Conservation (phyloP, 768 basidiomycete genomes). For the Atractiella rhizophila region DNA sequence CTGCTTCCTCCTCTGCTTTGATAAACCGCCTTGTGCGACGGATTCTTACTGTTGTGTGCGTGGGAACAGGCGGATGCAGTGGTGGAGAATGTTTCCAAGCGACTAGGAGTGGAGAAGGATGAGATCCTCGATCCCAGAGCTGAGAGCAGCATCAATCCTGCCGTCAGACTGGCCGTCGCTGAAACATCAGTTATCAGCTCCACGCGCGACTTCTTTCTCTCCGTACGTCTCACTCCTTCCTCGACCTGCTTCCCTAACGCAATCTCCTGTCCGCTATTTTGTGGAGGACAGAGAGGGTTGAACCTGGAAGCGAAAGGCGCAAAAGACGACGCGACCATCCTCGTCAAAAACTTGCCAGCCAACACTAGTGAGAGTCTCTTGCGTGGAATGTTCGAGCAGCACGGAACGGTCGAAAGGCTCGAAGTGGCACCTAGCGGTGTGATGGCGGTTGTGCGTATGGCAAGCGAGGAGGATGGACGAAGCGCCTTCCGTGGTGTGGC, state of each 20-base stretch:
- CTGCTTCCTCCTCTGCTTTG: neutral
- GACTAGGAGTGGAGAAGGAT: conserved; percentile 63
- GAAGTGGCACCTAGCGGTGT: conserved; percentile 78
- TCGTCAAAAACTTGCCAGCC: conserved; percentile 92
- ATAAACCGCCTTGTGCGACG: conserved; percentile 12
- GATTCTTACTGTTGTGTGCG: neutral
- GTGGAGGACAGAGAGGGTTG: conserved; percentile 18
- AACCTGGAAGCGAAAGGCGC: conserved; percentile 19
- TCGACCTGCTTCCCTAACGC: conserved; percentile 14
- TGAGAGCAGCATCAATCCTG: conserved; percentile 47
- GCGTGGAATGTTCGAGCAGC: conserved; percentile 47
- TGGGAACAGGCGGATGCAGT: conserved; percentile 62
- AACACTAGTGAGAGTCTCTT: conserved; percentile 53
- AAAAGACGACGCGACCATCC: conserved; percentile 30
- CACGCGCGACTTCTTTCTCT: conserved; percentile 26
- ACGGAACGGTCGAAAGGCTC: conserved; percentile 44
- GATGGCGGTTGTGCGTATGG: conserved; percentile 71
- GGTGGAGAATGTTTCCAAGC: conserved; percentile 60
- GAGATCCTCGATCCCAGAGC: conserved; percentile 68
- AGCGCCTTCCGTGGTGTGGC: conserved; percentile 58
- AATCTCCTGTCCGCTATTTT: neutral
- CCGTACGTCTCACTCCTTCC: conserved; percentile 29
- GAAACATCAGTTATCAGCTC: conserved; percentile 91
- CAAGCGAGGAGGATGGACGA: conserved; percentile 39
- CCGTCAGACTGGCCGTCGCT: conserved; percentile 82